These are phyloP conservation scores for Flaveria bidentis DNA, from an alignment of 129 eudicot species.

Conservation along the genomic window DNA sequence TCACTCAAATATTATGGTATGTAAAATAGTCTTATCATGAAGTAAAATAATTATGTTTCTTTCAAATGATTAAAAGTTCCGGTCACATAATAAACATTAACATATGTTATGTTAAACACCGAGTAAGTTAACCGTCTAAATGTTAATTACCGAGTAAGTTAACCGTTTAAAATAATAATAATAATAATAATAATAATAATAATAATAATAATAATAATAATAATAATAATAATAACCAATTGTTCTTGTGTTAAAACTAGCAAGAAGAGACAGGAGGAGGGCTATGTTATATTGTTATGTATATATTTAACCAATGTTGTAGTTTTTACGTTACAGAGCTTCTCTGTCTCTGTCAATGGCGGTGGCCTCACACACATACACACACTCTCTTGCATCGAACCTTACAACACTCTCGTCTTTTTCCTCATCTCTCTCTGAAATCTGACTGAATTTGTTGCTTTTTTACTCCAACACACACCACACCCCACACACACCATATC, in stretches of 20 bases:
- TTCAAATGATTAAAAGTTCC: too few relatives aligned
- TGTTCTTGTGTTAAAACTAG: neutral
- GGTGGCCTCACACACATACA: slow-evolving; percentile 42
- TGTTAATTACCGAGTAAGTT: too few relatives aligned
- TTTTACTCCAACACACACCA: slow-evolving; percentile 33
- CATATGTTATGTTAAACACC: too few relatives aligned
- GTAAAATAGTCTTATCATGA: too few relatives aligned
- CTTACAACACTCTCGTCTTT: slow-evolving; percentile 27
- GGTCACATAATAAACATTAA: too few relatives aligned
- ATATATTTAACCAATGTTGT: slow-evolving; percentile 26
- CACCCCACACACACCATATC: neutral
- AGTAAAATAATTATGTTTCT: too few relatives aligned
- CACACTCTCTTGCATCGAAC: slow-evolving; percentile 20
- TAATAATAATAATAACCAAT: neutral
- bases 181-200: too few relatives aligned
- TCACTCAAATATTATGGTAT: too few relatives aligned
- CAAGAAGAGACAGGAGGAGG: too few relatives aligned
- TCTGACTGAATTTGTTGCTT: slow-evolving; percentile 29
- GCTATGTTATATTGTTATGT: neutral
- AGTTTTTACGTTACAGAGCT: slow-evolving; percentile 42
- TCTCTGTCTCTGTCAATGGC: slow-evolving; percentile 27
- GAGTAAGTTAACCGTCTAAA: too few relatives aligned
- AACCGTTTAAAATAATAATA: too few relatives aligned
- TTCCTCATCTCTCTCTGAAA: slow-evolving; percentile 20
- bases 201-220: too few relatives aligned